A percentile compares a stretch with the other conserved stretches of the same genome.
phyloP scores from a whole-genome alignment of 768 basidiomycete species.

The Russula lepida region DNA sequence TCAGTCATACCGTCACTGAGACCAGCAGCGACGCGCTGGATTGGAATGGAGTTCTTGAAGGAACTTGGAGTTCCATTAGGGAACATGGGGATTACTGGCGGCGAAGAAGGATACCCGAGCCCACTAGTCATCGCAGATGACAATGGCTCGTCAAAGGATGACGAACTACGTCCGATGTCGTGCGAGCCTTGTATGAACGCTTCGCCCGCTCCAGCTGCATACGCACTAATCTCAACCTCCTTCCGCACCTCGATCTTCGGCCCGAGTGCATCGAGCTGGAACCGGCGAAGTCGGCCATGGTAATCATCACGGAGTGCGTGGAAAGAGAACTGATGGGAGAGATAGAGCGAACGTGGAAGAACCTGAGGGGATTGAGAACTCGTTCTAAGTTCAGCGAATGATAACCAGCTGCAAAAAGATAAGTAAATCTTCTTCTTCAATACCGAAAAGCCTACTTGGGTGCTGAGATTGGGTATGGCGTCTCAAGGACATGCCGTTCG shows the following conservation, averaged over 20 bases:
- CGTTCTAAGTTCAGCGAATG: conserved; percentile 79
- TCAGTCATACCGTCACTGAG: conserved; percentile 50
- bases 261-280: conserved; percentile 49
- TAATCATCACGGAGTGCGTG: conserved; percentile 68
- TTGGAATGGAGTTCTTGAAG: conserved; percentile 44
- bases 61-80: conserved; percentile 56
- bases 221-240: conserved; percentile 60
- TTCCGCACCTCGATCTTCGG: conserved; percentile 60
- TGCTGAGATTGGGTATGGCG: not conserved
- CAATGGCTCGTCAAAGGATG: conserved; percentile 73
- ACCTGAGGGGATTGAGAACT: conserved; percentile 48
- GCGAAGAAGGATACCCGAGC: conserved; percentile 40
- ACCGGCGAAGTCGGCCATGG: conserved; percentile 63
- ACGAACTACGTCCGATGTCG: conserved; percentile 37
- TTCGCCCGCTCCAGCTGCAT: conserved; percentile 33
- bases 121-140: conserved; percentile 62
- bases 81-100: conserved; percentile 62
- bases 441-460: conserved; percentile 11
- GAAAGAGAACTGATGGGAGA: conserved; percentile 81
- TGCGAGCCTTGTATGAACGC: conserved; percentile 48
- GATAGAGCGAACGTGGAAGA: conserved; percentile 70
- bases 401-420: conserved; percentile 44
- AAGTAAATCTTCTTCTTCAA: not conserved
- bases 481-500: not conserved
- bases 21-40: conserved; percentile 43